Evolutionary conservation across 495 filamentous ascomycete species (phyloP), one percentile per base, ranked within the genome.

Genomic region (Echria macrotheca): DNA sequence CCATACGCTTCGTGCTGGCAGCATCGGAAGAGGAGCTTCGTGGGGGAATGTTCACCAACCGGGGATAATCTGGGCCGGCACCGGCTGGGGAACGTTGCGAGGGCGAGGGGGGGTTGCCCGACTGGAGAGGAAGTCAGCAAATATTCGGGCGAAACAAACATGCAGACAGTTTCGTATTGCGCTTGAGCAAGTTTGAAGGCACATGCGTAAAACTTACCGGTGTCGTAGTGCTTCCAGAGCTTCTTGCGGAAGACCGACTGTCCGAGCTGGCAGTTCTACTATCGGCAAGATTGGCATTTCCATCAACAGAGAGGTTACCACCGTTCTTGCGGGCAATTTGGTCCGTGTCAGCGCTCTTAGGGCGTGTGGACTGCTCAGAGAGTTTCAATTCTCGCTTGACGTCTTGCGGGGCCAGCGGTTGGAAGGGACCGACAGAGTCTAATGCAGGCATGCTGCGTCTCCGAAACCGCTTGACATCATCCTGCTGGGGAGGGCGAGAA

Each of bases 401-500:
- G 19, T 60, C 60, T 53, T 60, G 70, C 49, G 71, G 68, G 60
- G 64, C 58, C 53, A 67, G 50, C 57, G 65, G 59, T 47, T 52
- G 61, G 49, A 67, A 59, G 61, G 73, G 78, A 52, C 77, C 76
- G 50, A 69, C 64, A 56, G 81, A 79, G 68, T 93, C 88, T 57
- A 95, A 77, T 39, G 79, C 86, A 47, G 87, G 86, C 72, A 90
- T 78, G 62, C 90, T 96, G 46, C 89, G 78, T 58, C 90, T 79
- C 52, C 90, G 75, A 69, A 89, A 87, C 52, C 85, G 78, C 64
- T 87, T 87, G 8, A 84, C 79, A 41, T 82, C 71, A 39, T 91
- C 88, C 14, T 77, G 70, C 26, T 65, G 36, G 11, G 64, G 56
- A 26, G 66, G 70, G 35, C 66, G 70, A 29, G 71, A 60, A 33